Conservation (phyloP, 1,284 basidiomycete genomes). For the Dichomitus squalens region DNA sequence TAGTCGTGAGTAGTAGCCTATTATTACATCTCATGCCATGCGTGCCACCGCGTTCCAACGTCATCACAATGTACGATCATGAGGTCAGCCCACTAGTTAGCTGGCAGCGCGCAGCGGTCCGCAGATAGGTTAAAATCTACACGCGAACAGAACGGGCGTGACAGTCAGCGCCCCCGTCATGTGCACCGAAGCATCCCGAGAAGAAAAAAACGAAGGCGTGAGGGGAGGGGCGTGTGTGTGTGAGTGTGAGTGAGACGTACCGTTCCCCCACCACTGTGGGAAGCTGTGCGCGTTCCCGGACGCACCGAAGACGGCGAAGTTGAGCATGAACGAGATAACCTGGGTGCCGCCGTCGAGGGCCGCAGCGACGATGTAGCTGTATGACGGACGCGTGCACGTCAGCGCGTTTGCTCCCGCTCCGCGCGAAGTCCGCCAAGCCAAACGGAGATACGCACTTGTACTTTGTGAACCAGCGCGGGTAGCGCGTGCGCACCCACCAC, state of each 20-base stretch:
- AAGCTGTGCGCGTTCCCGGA: constrained; percentile 30
- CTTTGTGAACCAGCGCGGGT: constrained; percentile 55
- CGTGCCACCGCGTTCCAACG: too few species aligned
- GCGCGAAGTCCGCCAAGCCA: too few species aligned
- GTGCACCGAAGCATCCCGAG: not conserved
- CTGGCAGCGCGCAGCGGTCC: constrained; percentile 30
- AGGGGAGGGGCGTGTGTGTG: not conserved
- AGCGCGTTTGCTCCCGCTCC: not conserved
- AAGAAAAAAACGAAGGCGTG: not conserved
- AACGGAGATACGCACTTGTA: constrained; percentile 52
- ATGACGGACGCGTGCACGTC: too few species aligned
- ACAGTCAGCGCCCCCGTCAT: not conserved
- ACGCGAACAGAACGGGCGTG: too few species aligned
- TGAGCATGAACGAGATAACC: constrained; percentile 37
- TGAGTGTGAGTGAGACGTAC: constrained; percentile 4
- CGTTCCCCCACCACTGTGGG: constrained; percentile 36
- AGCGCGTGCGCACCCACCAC: constrained; percentile 47
- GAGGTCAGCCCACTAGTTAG: too few species aligned
- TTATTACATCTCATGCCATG: too few species aligned
- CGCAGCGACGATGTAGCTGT: constrained; percentile 37
- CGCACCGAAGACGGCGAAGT: constrained; percentile 37
- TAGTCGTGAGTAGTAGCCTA: too few species aligned
- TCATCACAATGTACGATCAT: too few species aligned
- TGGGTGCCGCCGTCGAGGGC: constrained; percentile 35
- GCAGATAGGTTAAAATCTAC: constrained; percentile 32